Conservation (phyloP, 176 grass and related monocot species). For the Eleusine indica region DNA sequence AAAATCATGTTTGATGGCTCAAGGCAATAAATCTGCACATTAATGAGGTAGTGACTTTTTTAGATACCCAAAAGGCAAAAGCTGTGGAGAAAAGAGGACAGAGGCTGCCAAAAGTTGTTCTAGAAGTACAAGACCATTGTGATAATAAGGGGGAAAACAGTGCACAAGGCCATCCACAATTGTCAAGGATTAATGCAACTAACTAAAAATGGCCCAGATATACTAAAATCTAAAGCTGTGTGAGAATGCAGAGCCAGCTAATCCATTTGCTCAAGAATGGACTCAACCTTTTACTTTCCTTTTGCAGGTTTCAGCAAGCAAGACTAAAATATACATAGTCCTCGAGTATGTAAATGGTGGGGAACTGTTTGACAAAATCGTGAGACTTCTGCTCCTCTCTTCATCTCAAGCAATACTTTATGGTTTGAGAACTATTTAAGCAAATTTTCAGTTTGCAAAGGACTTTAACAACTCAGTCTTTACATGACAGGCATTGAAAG, state of each 20-base stretch:
- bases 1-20: constrained; percentile 19
- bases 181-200: neutral
- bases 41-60: neutral
- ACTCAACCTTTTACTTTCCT: neutral
- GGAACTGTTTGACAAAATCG: constrained; percentile 89
- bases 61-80: neutral
- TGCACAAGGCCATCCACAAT: neutral
- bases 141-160: neutral
- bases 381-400: constrained; percentile 40
- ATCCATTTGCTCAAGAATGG: neutral
- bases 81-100: neutral
- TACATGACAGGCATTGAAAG: constrained; percentile 49
- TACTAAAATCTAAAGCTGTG: neutral
- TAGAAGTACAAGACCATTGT: neutral
- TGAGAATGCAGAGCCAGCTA: neutral
- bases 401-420: neutral
- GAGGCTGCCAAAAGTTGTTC: neutral
- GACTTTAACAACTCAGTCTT: neutral
- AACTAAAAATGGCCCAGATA: neutral
- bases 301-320: constrained; percentile 85
- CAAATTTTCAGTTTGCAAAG: neutral
- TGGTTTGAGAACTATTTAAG: neutral
- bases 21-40: constrained; percentile 2
- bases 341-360: constrained; percentile 89
- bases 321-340: constrained; percentile 96